Base-by-base conservation (phyloP, 495 filamentous ascomycete genomes). In the Aspergillus sparsus region DNA sequence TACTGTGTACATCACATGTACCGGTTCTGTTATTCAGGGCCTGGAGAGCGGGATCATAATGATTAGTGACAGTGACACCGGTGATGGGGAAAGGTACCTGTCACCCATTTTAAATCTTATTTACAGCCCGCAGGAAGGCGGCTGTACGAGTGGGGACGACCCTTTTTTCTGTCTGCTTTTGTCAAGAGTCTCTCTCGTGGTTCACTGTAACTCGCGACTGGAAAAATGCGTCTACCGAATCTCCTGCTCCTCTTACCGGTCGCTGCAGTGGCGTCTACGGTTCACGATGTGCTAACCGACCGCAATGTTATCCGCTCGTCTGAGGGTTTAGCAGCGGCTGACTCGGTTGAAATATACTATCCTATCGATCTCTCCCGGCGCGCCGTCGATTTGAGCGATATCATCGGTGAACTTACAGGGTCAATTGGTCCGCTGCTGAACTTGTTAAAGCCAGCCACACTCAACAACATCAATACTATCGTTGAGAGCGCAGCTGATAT, bases 401-500 rank as follows among this genome's bases (percentile, higher is more conserved):
- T 47, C 21, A 44, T 47, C 27, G 53, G 34, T n/a, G 39, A 31
- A 1, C 41, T 55, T 1, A 31, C 18, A 13, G 54, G 33, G 9
- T n/a, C 49, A 5, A 31, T 57, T 31, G 41, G 27, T 27, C 54
- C 54, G 2, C 27, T 57, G 3, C 21, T 49, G 1, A 12, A 57
- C 6, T 34, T 57, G 21, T 11, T 57, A 3, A 33, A 32, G 3
- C 15, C 42, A 2, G 54, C 15, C 11, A 47, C 41, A 3, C 12
- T 57, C 4, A n/a, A 36, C 31, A 57, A 57, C 10, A 47, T 57
- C 7, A 57, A 57, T 12, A 3, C 15, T 0, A 57, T 57, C 31
- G 21, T 57, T 44, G n/a, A 31, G 42, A n/a, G 45, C 13, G 18
- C 27, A 7, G 37, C 35, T 5, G 15, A 11, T 4, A 2, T 47